Evolutionary conservation across 2,329 filamentous ascomycete species (phyloP), one percentile per base, ranked within the genome.

Genomic region (Fusarium sp.): DNA sequence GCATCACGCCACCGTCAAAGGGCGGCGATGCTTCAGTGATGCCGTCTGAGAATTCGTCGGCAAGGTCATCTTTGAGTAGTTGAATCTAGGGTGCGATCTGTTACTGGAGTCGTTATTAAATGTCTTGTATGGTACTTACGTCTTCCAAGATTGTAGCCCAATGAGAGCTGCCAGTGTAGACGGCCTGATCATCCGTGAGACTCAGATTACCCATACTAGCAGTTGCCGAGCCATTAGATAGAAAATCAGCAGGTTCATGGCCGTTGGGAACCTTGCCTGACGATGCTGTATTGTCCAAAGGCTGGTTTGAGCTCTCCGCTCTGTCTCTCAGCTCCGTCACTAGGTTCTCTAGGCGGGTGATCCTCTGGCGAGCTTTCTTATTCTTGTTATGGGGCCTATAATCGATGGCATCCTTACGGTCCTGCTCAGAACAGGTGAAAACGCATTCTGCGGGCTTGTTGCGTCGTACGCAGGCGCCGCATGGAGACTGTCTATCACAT

Each of bases 261-360:
- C 3, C 4, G 28, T 14, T n/a, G 5, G 31, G 31, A 15, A 8
- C n/a, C 5, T 50, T 49, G 7, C 36, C 21, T n/a, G 44, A 22
- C 15, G 17, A 19, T 17, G 24, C 2, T 26, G 19, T 11, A 7
- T 31, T n/a, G 13, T 11, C 21, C 22, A 47, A n/a, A 14, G 26
- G 22, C 10, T 63, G 33, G 7, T 8, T 31, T 22, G 61, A 56
- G 34, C 15, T 46, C 54, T 63, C 49, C 4, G 53, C 60, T 21
- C 47, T 63, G 14, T 67, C 59, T 36, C 46, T 58, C 39, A 70
- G 58, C 24, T 71, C 57, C 2, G 62, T 58, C 10, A 71, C 53
- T 8, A 71, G 58, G 19, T 19, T 69, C 40, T 71, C 65, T 11
- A 71, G 65, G 8, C 57, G 55, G 33, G 61, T 39, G n/a, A 71